Conservation (phyloP, 2,329 filamentous ascomycete genomes). For the Mollisiaceae sp. region DNA sequence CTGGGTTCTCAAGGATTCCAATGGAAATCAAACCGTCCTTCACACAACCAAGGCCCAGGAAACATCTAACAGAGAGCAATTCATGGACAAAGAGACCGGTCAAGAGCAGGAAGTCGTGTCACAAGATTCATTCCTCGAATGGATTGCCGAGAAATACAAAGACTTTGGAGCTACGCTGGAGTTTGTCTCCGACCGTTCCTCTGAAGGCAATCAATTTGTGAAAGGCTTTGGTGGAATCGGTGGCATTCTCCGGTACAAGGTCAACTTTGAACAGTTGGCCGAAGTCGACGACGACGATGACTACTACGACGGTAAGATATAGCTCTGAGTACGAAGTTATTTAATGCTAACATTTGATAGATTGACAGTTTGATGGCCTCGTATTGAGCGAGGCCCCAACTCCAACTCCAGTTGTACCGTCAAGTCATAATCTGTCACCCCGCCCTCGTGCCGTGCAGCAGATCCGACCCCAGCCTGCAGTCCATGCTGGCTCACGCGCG, state of each 20-base stretch:
- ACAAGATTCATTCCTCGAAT: slow-evolving; percentile 95
- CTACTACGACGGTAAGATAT: slow-evolving; percentile 72
- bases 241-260: slow-evolving; percentile 96
- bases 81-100: slow-evolving; percentile 94
- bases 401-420: slow-evolving; percentile 69
- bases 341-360: slow-evolving; percentile 45
- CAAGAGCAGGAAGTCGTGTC: slow-evolving; percentile 96
- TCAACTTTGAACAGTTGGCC: slow-evolving; percentile 99
- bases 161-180: slow-evolving; percentile 95
- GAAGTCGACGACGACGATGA: slow-evolving; percentile 85
- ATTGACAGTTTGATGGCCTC: slow-evolving; percentile 93
- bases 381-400: slow-evolving; percentile 82
- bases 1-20: slow-evolving; percentile 84
- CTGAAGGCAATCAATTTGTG: slow-evolving; percentile 99
- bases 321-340: not conserved
- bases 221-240: slow-evolving; percentile 99
- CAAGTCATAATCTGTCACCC: slow-evolving; percentile 49
- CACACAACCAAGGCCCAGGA: slow-evolving; percentile 92
- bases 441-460: slow-evolving; percentile 50
- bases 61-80: slow-evolving; percentile 73
- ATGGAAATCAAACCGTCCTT: slow-evolving; percentile 73
- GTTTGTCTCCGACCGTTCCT: slow-evolving; percentile 96
- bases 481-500: slow-evolving; percentile 44
- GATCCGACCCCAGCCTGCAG: slow-evolving; percentile 47
- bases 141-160: slow-evolving; percentile 98